A percentile compares a stretch with the other conserved stretches of the same genome.
phyloP scores from a whole-genome alignment of 1,139 yeast genomes.

The Debaryomyces singareniensis region DNA sequence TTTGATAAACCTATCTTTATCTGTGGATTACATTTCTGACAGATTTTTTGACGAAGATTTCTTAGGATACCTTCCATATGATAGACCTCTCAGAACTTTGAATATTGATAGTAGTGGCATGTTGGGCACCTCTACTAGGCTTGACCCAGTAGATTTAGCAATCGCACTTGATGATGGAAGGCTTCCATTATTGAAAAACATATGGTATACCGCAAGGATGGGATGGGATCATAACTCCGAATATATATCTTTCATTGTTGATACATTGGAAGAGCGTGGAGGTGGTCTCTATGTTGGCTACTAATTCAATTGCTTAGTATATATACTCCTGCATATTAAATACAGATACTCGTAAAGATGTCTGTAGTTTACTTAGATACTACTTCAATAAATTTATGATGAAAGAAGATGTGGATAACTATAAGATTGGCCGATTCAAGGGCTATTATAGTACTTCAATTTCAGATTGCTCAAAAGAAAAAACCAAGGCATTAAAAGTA shows the following conservation, averaged over 20 bases:
- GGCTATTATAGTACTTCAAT: constrained; percentile 7
- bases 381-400: too few relatives aligned
- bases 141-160: constrained; percentile 84
- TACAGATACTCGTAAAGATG: too few relatives aligned
- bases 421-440: constrained; percentile 12
- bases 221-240: constrained; percentile 86
- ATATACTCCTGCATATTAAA: too few relatives aligned
- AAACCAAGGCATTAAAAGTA: constrained; percentile 6
- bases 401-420: background rate
- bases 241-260: constrained; percentile 44
- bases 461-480: constrained; percentile 4
- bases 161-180: constrained; percentile 77
- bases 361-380: too few relatives aligned
- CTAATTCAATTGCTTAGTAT: too few relatives aligned
- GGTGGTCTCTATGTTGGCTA: constrained; percentile 44
- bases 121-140: constrained; percentile 74
- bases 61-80: constrained; percentile 29
- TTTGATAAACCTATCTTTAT: constrained; percentile 52
- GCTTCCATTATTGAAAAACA: constrained; percentile 56
- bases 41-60: constrained; percentile 57
- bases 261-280: constrained; percentile 31
- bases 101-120: constrained; percentile 83
- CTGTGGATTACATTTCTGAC: constrained; percentile 77
- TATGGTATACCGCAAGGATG: constrained; percentile 66
- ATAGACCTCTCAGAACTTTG: constrained; percentile 58